These are phyloP conservation scores for Favolaschia claudopus DNA, from an alignment of 768 basidiomycete species.

Conservation along the genomic window DNA sequence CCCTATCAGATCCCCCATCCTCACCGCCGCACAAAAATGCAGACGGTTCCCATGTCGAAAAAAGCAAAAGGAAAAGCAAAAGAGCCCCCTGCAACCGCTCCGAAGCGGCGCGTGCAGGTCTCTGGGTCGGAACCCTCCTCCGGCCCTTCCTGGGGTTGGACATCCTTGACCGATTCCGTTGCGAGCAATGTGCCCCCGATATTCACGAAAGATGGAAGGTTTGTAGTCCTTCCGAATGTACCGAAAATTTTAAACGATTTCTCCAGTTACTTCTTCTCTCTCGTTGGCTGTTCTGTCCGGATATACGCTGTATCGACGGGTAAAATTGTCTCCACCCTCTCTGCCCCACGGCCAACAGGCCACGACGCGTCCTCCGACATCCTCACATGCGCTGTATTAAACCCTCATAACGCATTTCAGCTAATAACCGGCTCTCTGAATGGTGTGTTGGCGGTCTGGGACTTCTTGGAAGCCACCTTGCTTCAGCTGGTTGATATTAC, in stretches of 20 bases:
- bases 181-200: slow-evolving; percentile 72
- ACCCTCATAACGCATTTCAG: slow-evolving; percentile 89
- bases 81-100: slow-evolving; percentile 38
- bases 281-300: slow-evolving; percentile 82
- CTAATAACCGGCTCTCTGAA: slow-evolving; percentile 86
- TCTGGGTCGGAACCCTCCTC: slow-evolving; percentile 26
- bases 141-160: slow-evolving; percentile 67
- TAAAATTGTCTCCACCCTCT: slow-evolving; percentile 84
- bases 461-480: slow-evolving; percentile 85
- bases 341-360: slow-evolving; percentile 50
- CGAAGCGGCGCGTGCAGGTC: slow-evolving; percentile 29
- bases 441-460: slow-evolving; percentile 91
- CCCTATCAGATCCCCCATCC: slow-evolving; percentile 44
- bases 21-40: slow-evolving; percentile 30
- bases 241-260: slow-evolving; percentile 10
- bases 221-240: slow-evolving; percentile 27
- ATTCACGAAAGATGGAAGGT: slow-evolving; percentile 92
- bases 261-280: slow-evolving; percentile 86
- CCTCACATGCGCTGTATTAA: slow-evolving; percentile 79
- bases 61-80: slow-evolving; percentile 58
- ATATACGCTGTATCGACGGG: slow-evolving; percentile 85
- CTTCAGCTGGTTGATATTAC: slow-evolving; percentile 76
- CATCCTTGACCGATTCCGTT: slow-evolving; percentile 71
- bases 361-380: slow-evolving; percentile 50
- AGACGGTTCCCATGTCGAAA: slow-evolving; percentile 40